Evolutionary conservation across 371 early-diverging fungal genomes (phyloP).

Genomic region (Mortierella sp.): DNA sequence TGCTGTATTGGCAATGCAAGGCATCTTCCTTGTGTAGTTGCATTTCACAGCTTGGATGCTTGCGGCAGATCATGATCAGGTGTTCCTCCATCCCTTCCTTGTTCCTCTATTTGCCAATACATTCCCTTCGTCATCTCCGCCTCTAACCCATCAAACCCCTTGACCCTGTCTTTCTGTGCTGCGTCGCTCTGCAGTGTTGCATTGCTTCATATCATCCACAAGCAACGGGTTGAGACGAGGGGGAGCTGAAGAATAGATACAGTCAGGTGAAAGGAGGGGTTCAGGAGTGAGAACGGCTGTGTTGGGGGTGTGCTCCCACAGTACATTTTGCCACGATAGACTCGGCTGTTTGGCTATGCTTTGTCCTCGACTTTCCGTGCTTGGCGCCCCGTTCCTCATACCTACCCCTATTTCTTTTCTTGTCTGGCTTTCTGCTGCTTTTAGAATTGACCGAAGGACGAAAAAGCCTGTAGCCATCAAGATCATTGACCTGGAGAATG

Average conservation of each 20-base stretch:
- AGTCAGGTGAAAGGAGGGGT: too few relatives aligned
- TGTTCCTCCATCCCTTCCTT: conserved; percentile 6
- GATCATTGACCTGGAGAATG: conserved; percentile 91
- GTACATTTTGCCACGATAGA: conserved; percentile 1
- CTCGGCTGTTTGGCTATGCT: background rate
- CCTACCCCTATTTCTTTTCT: too few relatives aligned
- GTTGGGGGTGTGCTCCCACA: too few relatives aligned
- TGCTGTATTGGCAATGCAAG: too few relatives aligned
- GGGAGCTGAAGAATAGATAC: too few relatives aligned
- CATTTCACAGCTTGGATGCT: too few relatives aligned
- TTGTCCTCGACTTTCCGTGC: background rate
- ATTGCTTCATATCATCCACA: too few relatives aligned
- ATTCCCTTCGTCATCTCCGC: background rate
- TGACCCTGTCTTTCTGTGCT: background rate
- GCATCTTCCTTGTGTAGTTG: too few relatives aligned
- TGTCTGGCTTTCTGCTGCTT: too few relatives aligned
- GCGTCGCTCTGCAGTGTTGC: background rate
- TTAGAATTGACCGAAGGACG: conserved; percentile 80
- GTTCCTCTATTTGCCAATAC: background rate
- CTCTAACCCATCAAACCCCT: background rate
- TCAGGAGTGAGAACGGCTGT: too few relatives aligned
- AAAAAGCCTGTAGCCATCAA: conserved; percentile 91
- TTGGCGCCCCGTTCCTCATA: too few relatives aligned
- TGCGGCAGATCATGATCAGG: conserved; percentile 9
- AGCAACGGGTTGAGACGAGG: too few relatives aligned